Conservation (phyloP, 139 green algal genomes). For the Penium margaritaceum region DNA sequence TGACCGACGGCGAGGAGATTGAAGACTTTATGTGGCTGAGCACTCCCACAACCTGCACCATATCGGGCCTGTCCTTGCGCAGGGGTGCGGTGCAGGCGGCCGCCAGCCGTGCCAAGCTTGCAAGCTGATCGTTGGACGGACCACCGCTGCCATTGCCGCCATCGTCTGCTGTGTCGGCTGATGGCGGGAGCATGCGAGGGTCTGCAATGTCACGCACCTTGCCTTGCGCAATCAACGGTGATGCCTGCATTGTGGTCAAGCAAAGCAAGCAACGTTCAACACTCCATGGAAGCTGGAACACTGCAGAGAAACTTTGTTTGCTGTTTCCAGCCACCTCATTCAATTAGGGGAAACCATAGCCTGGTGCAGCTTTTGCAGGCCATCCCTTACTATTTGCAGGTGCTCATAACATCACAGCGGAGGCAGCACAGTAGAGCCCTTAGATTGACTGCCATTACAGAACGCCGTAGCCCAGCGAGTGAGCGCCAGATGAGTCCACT, state of each 20-base stretch:
- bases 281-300: neutral
- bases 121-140: conserved; percentile 1
- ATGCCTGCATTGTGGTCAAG: neutral
- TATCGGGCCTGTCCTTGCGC: conserved; percentile 16
- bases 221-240: neutral
- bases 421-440: neutral
- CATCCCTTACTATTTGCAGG: neutral
- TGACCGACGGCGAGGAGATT: no score
- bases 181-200: neutral
- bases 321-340: neutral
- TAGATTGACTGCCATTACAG: no score
- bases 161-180: no score
- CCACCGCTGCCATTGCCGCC: no score
- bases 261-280: neutral
- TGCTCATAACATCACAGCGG: neutral
- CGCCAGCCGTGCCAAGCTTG: neutral
- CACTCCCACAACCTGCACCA: no score
- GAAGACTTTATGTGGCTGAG: no score
- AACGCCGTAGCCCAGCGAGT: neutral
- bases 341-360: neutral
- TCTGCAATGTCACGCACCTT: neutral
- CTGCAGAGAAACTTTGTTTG: neutral
- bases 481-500: neutral
- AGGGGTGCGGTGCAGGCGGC: neutral
- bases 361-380: neutral